Percentiles rank a stretch among this genome's conserved stretches.
Evolutionary conservation across 1,284 basidiomycete species (phyloP).

Genomic region (Marasmius sp.): DNA sequence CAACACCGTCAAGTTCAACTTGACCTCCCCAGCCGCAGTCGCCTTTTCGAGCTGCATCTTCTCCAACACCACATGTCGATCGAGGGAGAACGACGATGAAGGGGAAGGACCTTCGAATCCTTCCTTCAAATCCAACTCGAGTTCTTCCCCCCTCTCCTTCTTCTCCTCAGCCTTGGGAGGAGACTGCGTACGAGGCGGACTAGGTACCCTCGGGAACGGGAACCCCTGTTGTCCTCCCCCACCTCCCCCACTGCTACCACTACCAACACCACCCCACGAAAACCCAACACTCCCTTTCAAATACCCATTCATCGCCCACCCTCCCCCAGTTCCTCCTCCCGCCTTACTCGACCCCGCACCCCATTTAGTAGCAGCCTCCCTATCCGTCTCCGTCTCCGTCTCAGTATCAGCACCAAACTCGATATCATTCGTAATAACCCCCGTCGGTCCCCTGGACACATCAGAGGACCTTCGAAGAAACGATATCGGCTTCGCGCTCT

Average conservation of each 20-base stretch:
- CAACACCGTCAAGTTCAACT: conserved; percentile 61
- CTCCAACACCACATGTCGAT: neutral
- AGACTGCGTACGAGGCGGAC: neutral
- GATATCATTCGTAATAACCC: neutral
- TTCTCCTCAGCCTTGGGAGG: neutral
- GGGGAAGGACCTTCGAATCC: conserved; percentile 8
- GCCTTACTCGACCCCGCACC: neutral
- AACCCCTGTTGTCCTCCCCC: neutral
- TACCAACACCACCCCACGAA: neutral
- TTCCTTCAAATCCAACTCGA: neutral
- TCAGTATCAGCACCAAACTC: conserved; percentile 72
- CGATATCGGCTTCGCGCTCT: conserved; percentile 72
- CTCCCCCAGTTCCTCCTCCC: neutral
- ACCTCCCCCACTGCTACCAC: neutral
- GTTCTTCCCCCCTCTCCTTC: neutral
- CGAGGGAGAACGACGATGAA: conserved; percentile 34
- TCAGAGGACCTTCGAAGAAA: conserved; percentile 21
- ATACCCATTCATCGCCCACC: neutral
- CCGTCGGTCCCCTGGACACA: neutral
- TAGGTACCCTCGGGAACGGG: conserved; percentile 4
- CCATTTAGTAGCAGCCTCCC: conserved; percentile 8
- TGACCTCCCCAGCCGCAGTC: conserved; percentile 8
- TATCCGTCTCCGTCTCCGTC: conserved; percentile 69
- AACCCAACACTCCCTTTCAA: neutral
- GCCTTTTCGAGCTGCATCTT: neutral